Evolutionary conservation across 2,329 filamentous ascomycete genomes (phyloP).

Genomic region (Claviceps humidiphila): DNA sequence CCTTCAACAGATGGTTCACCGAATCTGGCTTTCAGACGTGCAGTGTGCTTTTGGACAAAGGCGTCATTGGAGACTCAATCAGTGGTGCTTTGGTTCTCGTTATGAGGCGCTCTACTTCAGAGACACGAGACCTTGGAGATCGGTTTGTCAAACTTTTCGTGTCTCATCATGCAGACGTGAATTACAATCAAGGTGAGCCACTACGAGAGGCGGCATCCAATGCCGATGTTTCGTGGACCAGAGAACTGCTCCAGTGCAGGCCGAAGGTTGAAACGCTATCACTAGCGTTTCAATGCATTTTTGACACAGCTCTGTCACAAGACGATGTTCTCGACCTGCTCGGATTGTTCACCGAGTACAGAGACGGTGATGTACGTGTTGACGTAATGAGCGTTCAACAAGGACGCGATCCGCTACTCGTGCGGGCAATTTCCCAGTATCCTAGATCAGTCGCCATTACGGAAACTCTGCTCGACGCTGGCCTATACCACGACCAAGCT

Average conservation of each 20-base stretch:
- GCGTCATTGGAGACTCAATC: conserved; percentile 32
- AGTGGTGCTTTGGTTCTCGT: conserved; percentile 31
- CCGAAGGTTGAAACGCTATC: conserved; percentile 38
- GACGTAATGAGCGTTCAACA: conserved; percentile 34
- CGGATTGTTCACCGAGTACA: conserved; percentile 36
- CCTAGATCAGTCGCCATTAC: conserved; percentile 41
- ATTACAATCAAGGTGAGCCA: conserved; percentile 39
- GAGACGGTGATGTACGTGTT: conserved; percentile 32
- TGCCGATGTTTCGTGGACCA: conserved; percentile 36
- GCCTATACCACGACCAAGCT: conserved; percentile 46
- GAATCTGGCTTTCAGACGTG: conserved; percentile 32
- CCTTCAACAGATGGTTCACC: conserved; percentile 32
- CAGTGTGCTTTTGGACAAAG: conserved; percentile 34
- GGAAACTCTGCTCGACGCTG: conserved; percentile 39
- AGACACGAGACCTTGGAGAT: conserved; percentile 26
- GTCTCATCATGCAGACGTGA: conserved; percentile 29
- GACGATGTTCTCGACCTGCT: conserved; percentile 37
- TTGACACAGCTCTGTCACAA: conserved; percentile 36
- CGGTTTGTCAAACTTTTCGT: conserved; percentile 30
- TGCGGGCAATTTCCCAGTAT: conserved; percentile 39
- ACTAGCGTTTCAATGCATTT: conserved; percentile 41
- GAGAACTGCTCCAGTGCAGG: conserved; percentile 33
- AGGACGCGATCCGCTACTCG: conserved; percentile 32
- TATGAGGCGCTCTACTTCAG: conserved; percentile 28
- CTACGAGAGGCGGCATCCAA: conserved; percentile 40